Evolutionary conservation across 2,329 filamentous ascomycete species (phyloP), one percentile per base, ranked within the genome.

Genomic region (Alternaria conjuncta): DNA sequence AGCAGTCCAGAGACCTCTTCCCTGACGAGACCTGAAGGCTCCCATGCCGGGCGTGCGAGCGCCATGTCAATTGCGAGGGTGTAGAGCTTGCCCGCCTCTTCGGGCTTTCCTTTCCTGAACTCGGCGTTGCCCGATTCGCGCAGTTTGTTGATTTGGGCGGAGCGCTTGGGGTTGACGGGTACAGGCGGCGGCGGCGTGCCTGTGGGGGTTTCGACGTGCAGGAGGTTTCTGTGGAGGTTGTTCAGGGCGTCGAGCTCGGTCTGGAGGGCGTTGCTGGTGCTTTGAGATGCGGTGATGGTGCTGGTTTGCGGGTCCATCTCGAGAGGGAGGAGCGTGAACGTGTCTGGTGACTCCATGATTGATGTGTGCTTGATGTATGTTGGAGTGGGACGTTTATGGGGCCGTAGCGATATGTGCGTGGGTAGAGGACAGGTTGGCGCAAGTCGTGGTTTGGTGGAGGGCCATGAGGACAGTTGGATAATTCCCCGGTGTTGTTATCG

Each of bases 101-200:
- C 82, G 82, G 91, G 89, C 71, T 89, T 86, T 72, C 87, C 87
- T 81, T 95, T 94, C 81, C 93, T 91, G 85, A 92, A 95, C 71
- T 92, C 89, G 62, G 84, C 84, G 84, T 97, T 97, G 74, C 93
- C 95, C 61, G 87, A 87, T 79, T 98, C 96, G 78, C 94, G 92
- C 70, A 98, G 89, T 83, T 98, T 98, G 82, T 86, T 88, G 81
- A 99, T 92, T 78, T 94, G 89, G 36, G 92, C 93, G 69, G 88
- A 90, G 76, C 95, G 93, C 84, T 97, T 97, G 55, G 93, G 94
- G 85, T 97, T 96, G 66, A 97, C 90, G 63, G 94, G 94, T 45
- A 97, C 87, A 0, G 96, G 96, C 0, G 95, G 92, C 6, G 94
- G 94, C 0, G 95, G 95, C 20, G 93, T 86, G 61, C 82, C 82